These are phyloP conservation scores for Salix udensis DNA, from an alignment of 345 rosid genomes.

Conservation along the genomic window DNA sequence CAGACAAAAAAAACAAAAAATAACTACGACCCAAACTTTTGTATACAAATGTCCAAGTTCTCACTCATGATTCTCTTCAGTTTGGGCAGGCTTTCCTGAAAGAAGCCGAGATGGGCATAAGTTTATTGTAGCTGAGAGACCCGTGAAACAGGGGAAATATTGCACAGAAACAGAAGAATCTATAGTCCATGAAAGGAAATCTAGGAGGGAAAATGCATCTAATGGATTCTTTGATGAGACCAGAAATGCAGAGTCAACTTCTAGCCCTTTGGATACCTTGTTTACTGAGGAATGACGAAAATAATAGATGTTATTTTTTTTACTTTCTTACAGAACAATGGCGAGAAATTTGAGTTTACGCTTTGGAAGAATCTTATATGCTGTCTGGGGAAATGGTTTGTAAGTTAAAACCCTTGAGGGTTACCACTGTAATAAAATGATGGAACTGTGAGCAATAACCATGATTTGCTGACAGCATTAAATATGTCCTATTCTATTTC, in stretches of 20 bases:
- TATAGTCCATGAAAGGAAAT: conserved; percentile 58
- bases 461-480: not conserved
- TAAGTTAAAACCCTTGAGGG: not conserved
- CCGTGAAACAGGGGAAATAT: conserved; percentile 51
- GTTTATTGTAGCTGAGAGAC: conserved; percentile 75
- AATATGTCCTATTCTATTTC: too few species aligned
- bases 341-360: not conserved
- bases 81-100: conserved; percentile 95
- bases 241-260: conserved; percentile 39
- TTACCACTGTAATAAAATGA: not conserved
- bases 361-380: not conserved
- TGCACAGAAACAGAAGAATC: conserved; percentile 64
- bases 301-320: not conserved
- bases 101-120: conserved; percentile 78
- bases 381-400: not conserved
- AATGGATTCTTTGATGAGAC: conserved; percentile 63
- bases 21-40: not conserved
- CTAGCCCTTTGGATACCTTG: conserved; percentile 56
- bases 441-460: not conserved
- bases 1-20: not conserved
- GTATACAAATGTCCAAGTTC: conserved; percentile 1
- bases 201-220: conserved; percentile 50
- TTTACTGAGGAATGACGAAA: conserved; percentile 38
- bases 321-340: not conserved
- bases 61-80: conserved; percentile 33